Evolutionary conservation across 371 early-diverging fungal genomes (phyloP).

Genomic region (Mortierella sp.): DNA sequence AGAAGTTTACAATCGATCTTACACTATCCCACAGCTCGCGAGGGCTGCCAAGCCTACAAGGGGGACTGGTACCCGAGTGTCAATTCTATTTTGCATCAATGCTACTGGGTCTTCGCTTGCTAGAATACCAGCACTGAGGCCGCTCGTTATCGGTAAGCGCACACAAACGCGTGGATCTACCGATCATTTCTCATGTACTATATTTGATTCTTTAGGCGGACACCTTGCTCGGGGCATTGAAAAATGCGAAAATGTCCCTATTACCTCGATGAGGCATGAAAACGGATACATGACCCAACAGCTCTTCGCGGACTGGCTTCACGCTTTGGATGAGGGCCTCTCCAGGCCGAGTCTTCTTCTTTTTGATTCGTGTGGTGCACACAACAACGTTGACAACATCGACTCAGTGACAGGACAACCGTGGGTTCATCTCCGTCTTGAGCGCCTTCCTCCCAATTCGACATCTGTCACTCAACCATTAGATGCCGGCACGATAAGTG

Average conservation of each 20-base stretch:
- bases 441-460: slow-evolving; percentile 12
- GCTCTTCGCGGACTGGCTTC: slow-evolving; percentile 4
- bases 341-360: slow-evolving; percentile 7
- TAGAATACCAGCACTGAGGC: slow-evolving; percentile 4
- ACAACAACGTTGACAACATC: neutral
- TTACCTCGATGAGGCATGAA: slow-evolving; percentile 3
- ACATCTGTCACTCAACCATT: slow-evolving; percentile 19
- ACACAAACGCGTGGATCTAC: neutral
- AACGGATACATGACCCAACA: neutral
- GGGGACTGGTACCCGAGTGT: slow-evolving; percentile 2
- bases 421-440: slow-evolving; percentile 10
- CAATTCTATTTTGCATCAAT: slow-evolving; percentile 10
- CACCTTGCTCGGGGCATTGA: slow-evolving; percentile 9
- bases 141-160: slow-evolving; percentile 10
- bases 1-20: neutral
- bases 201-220: neutral
- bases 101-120: slow-evolving; percentile 5
- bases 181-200: neutral
- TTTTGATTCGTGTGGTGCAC: slow-evolving; percentile 10
- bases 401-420: slow-evolving; percentile 6
- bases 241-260: neutral
- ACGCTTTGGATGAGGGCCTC: slow-evolving; percentile 4
- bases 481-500: slow-evolving; percentile 8
- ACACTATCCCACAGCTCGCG: neutral
- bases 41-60: neutral